These are phyloP conservation scores for Thelonectria blattea DNA, from an alignment of 2,329 filamentous ascomycete species.

Conservation along the genomic window DNA sequence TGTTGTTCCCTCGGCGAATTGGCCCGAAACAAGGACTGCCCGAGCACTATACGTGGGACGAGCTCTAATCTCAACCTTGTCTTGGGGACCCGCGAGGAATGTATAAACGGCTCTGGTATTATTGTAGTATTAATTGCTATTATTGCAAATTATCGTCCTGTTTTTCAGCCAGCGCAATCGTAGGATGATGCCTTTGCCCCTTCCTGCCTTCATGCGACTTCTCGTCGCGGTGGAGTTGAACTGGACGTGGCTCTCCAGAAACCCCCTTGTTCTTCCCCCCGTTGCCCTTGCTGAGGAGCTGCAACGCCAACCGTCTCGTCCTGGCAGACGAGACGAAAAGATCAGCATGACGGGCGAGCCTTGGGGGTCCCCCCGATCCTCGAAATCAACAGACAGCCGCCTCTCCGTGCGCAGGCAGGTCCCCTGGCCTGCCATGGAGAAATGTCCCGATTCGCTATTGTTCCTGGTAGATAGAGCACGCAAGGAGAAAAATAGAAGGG, in stretches of 20 bases:
- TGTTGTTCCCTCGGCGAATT: not conserved
- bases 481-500: not conserved
- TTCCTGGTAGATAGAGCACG: not conserved
- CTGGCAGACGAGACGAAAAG: constrained; percentile 17
- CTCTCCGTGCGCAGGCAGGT: not conserved
- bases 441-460: not conserved
- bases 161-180: too few relatives aligned
- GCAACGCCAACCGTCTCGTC: constrained; percentile 19
- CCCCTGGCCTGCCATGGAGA: too few relatives aligned
- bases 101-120: not conserved
- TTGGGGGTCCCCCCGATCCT: not conserved
- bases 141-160: too few relatives aligned
- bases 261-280: not conserved
- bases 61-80: constrained; percentile 9
- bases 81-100: not conserved
- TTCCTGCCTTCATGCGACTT: too few relatives aligned
- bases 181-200: not conserved
- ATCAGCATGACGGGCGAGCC: constrained; percentile 11
- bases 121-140: not conserved
- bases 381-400: not conserved
- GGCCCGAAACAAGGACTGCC: not conserved
- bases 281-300: constrained; percentile 12
- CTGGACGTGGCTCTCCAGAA: not conserved
- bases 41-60: constrained; percentile 13
- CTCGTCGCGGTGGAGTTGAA: not conserved